Percentiles rank a stretch among this genome's conserved stretches.
Conservation (phyloP, 2,329 filamentous ascomycete genomes). For the Aspergillus viridinutans region DNA sequence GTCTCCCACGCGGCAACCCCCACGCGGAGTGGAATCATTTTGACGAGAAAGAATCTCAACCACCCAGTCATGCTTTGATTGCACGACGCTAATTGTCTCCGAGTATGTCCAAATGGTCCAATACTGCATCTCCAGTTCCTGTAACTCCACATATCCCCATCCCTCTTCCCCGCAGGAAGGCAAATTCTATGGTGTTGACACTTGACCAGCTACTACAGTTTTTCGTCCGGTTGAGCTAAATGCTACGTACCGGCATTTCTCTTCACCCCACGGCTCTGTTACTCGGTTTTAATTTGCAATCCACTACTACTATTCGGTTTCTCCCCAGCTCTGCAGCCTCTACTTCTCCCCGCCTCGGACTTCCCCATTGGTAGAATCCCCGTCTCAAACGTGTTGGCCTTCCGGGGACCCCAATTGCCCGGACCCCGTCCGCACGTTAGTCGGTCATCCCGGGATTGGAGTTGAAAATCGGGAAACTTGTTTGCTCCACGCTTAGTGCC, state of each 20-base stretch:
- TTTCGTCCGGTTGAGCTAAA: background rate
- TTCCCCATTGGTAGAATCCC: conserved; percentile 10
- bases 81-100: background rate
- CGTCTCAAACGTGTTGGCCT: background rate
- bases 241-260: background rate
- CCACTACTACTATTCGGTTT: background rate
- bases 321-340: background rate
- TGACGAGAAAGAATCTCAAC: background rate
- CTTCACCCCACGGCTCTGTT: background rate
- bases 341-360: conserved; percentile 8
- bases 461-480: background rate
- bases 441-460: background rate
- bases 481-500: background rate
- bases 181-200: background rate
- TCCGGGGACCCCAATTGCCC: background rate
- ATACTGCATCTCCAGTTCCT: background rate
- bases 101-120: background rate
- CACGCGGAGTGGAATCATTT: background rate
- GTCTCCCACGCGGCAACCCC: background rate
- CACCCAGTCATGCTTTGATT: background rate
- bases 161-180: background rate
- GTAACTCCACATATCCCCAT: background rate
- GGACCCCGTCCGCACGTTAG: background rate
- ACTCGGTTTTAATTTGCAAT: conserved; percentile 2
- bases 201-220: background rate